Conservation (phyloP, 495 filamentous ascomycete genomes). For the Penicillium paradoxum region DNA sequence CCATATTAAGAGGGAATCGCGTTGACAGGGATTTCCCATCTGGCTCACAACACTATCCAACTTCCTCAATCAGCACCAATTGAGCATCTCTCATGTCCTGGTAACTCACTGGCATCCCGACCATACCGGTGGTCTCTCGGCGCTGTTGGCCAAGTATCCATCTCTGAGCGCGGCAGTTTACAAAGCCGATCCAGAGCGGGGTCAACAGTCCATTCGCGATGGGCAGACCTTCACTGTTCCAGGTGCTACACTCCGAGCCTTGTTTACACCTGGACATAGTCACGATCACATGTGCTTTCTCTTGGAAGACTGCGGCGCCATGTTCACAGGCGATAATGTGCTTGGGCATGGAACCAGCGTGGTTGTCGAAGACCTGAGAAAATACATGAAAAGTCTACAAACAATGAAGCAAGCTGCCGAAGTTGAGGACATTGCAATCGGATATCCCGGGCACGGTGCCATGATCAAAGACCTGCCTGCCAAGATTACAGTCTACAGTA, state of each 20-base stretch:
- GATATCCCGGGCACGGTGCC: slow-evolving; percentile 42
- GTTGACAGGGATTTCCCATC: slow-evolving; percentile 26
- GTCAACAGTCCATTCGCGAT: slow-evolving; percentile 41
- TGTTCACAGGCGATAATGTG: slow-evolving; percentile 79
- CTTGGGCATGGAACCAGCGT: slow-evolving; percentile 38
- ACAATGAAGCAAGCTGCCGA: slow-evolving; percentile 29
- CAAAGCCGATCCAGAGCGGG: slow-evolving; percentile 42
- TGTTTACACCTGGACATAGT: slow-evolving; percentile 40
- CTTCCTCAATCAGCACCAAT: slow-evolving; percentile 23
- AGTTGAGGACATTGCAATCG: slow-evolving; percentile 22
- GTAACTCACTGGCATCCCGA: slow-evolving; percentile 84
- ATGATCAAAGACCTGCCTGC: slow-evolving; percentile 30
- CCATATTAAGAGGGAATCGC: not conserved
- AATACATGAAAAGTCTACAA: slow-evolving; percentile 33
- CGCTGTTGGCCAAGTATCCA: slow-evolving; percentile 54
- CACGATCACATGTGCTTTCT: slow-evolving; percentile 47
- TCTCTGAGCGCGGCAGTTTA: slow-evolving; percentile 27
- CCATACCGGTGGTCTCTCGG: slow-evolving; percentile 64
- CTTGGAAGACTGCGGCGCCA: slow-evolving; percentile 57
- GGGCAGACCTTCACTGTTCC: slow-evolving; percentile 36
- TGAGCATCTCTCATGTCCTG: slow-evolving; percentile 52
- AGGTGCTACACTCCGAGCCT: slow-evolving; percentile 37
- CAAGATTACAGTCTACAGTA: slow-evolving; percentile 28
- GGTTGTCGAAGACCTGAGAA: slow-evolving; percentile 31
- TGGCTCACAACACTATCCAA: slow-evolving; percentile 29